These are phyloP conservation scores for Solanum hybrid DNA, from an alignment of 305 asterid genomes.

Conservation along the genomic window DNA sequence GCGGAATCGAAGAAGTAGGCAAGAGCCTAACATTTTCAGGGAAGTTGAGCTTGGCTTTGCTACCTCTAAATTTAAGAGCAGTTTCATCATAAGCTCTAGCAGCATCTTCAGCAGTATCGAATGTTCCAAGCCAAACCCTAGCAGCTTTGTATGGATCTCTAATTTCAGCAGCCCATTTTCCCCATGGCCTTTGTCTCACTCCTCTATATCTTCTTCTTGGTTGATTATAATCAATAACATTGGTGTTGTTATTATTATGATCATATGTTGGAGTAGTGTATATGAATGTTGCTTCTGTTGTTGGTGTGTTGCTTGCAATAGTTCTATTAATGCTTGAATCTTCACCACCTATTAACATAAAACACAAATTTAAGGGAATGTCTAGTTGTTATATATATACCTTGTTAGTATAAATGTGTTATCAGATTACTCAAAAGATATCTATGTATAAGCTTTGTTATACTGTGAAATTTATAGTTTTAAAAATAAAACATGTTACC, in stretches of 20 bases:
- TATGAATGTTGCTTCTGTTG: background rate
- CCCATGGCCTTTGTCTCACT: slow-evolving; percentile 8
- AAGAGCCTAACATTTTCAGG: slow-evolving; percentile 2
- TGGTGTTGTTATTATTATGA: background rate
- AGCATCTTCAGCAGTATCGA: slow-evolving; percentile 8
- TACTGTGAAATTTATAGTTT: background rate
- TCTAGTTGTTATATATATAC: background rate
- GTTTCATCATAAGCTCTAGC: slow-evolving; percentile 6
- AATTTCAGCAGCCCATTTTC: slow-evolving; percentile 8
- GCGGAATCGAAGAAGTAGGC: background rate
- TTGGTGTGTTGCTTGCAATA: background rate
- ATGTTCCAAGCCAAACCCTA: slow-evolving; percentile 8
- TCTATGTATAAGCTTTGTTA: background rate
- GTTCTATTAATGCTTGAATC: background rate
- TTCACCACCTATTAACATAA: background rate
- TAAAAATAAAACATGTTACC: background rate
- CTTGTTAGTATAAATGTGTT: background rate
- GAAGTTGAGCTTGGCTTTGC: slow-evolving; percentile 8
- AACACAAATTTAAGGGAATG: background rate
- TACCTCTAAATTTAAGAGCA: slow-evolving; percentile 5
- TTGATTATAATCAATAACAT: background rate
- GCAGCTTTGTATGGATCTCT: slow-evolving; percentile 4
- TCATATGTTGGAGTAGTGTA: background rate
- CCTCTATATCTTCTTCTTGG: slow-evolving; percentile 6
- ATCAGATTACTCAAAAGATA: background rate